Evolutionary conservation across 371 early-diverging fungal genomes (phyloP).

Genomic region (Massospora cicadina): DNA sequence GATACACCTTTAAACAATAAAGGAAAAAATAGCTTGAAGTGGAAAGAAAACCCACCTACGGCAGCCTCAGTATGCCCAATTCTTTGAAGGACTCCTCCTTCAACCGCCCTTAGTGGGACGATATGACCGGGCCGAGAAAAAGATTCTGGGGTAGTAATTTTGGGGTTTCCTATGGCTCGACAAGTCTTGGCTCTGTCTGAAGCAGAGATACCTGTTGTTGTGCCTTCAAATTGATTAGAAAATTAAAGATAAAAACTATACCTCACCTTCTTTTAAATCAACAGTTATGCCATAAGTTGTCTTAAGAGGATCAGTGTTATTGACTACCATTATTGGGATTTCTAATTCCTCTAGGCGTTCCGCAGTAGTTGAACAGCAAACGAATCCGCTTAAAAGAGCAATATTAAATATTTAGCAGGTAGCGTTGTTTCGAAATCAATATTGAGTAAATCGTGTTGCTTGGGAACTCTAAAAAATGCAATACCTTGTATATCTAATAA

Average conservation of each 20-base stretch:
- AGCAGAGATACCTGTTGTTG: conserved; percentile 91
- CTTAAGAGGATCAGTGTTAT: conserved; percentile 69
- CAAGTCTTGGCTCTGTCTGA: conserved; percentile 73
- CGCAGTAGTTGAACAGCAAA: conserved; percentile 67
- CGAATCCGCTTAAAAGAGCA: conserved; percentile 52
- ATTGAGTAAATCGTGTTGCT: too few species aligned
- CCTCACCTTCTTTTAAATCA: conserved; percentile 51
- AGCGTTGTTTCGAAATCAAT: too few species aligned
- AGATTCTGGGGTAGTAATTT: conserved; percentile 34
- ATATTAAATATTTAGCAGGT: neutral
- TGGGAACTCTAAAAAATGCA: too few species aligned
- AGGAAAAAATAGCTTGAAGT: too few species aligned
- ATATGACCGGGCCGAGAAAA: conserved; percentile 89
- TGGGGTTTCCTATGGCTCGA: conserved; percentile 51
- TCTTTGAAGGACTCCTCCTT: conserved; percentile 61
- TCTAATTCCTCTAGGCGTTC: conserved; percentile 61
- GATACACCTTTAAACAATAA: too few species aligned
- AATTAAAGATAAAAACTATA: neutral
- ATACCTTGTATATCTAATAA: conserved; percentile 78
- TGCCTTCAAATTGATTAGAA: conserved; percentile 20
- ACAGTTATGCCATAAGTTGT: conserved; percentile 88
- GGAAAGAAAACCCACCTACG: conserved; percentile 21
- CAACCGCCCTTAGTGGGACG: conserved; percentile 67
- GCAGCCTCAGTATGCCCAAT: conserved; percentile 91
- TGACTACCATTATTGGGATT: conserved; percentile 83